These are phyloP conservation scores for Lachancea nothofagi DNA, from an alignment of 805 yeast genomes.

Conservation along the genomic window DNA sequence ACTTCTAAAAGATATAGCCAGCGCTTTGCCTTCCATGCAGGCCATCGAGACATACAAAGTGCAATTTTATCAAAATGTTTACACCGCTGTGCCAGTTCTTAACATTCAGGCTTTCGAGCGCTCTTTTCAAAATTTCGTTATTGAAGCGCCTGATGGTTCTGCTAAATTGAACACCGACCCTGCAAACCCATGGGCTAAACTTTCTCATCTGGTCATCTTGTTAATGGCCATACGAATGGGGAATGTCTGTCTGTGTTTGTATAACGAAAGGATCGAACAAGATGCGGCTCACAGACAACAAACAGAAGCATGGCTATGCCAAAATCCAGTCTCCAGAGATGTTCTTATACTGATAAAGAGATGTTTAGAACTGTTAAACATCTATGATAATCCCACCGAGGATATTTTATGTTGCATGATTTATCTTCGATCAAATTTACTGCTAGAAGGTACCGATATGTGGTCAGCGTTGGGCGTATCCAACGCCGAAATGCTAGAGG, in stretches of 20 bases:
- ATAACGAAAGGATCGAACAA: slow-evolving; percentile 4
- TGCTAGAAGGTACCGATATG: slow-evolving; percentile 1
- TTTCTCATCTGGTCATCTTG: slow-evolving; percentile 4
- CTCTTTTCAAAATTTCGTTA: slow-evolving; percentile 17
- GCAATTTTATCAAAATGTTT: slow-evolving; percentile 28
- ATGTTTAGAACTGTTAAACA: slow-evolving; percentile 2
- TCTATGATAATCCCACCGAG: slow-evolving; percentile 8
- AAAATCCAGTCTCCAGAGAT: slow-evolving; percentile 3
- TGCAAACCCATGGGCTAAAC: neutral
- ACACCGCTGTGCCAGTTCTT: slow-evolving; percentile 26
- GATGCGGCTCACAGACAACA: neutral
- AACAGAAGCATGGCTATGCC: slow-evolving; percentile 1
- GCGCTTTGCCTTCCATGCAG: slow-evolving; percentile 25
- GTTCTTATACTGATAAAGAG: slow-evolving; percentile 4
- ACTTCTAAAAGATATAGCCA: slow-evolving; percentile 8
- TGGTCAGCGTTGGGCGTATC: slow-evolving; percentile 1
- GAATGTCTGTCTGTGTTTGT: slow-evolving; percentile 3
- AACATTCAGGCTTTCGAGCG: slow-evolving; percentile 30
- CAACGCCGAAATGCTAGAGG: slow-evolving; percentile 5
- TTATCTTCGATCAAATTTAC: slow-evolving; percentile 5
- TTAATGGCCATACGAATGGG: slow-evolving; percentile 8
- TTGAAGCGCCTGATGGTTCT: slow-evolving; percentile 14
- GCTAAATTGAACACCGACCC: slow-evolving; percentile 3
- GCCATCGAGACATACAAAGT: slow-evolving; percentile 24
- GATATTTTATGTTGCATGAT: slow-evolving; percentile 5